phyloP scores from a whole-genome alignment of 441 rosid species.

The Geranium incanum region DNA sequence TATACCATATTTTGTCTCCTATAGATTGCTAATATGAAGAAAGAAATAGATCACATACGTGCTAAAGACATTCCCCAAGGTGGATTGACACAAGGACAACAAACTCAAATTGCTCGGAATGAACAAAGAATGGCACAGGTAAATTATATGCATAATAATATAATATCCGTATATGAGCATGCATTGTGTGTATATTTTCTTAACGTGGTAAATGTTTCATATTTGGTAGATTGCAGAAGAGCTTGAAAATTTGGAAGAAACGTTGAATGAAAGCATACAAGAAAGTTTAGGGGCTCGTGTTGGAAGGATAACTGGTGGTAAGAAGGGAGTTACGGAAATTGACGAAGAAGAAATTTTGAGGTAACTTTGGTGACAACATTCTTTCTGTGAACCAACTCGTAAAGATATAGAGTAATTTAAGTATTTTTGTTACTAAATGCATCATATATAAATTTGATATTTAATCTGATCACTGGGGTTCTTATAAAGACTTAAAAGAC shows the following conservation, averaged over 20 bases:
- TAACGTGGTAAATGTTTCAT: constrained; percentile 11
- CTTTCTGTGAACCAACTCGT: constrained; percentile 16
- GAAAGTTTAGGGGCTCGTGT: constrained; percentile 88
- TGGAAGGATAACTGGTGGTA: constrained; percentile 39
- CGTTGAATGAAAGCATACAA: constrained; percentile 78
- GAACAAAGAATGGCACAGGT: constrained; percentile 90
- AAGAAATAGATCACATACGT: constrained; percentile 89
- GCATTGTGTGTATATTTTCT: neutral
- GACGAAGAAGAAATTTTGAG: constrained; percentile 61
- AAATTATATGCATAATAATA: neutral
- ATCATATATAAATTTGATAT: neutral
- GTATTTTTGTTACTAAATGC: neutral
- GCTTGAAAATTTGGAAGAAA: constrained; percentile 94
- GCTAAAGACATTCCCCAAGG: constrained; percentile 95
- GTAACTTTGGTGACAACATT: constrained; percentile 31
- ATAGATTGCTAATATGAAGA: constrained; percentile 96
- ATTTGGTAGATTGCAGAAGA: constrained; percentile 69
- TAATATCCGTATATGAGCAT: neutral
- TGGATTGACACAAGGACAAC: constrained; percentile 96
- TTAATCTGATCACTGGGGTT: neutral
- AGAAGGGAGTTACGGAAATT: constrained; percentile 47
- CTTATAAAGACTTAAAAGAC: neutral
- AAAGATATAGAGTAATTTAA: neutral
- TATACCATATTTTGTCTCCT: constrained; percentile 19
- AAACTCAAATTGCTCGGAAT: constrained; percentile 96